phyloP scores from a whole-genome alignment of 169 alveolate genomes.

The Babesia sp. region DNA sequence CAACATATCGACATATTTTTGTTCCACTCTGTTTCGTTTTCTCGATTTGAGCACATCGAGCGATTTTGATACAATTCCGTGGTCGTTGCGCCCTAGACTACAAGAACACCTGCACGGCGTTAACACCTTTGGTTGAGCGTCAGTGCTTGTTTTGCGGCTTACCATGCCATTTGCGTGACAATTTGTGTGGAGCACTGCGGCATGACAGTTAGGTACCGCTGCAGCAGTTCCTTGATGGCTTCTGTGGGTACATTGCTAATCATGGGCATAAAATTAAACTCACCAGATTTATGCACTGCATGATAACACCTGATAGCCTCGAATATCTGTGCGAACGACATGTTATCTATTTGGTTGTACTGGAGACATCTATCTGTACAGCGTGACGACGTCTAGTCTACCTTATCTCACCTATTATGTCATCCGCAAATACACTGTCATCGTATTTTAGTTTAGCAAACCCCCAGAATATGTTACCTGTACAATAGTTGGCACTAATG shows the following conservation, averaged over 20 bases:
- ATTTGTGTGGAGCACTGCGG: constrained; percentile 49
- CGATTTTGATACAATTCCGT: constrained; percentile 39
- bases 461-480: constrained; percentile 65
- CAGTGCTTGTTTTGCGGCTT: constrained; percentile 9
- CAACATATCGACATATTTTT: constrained; percentile 41
- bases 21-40: constrained; percentile 28
- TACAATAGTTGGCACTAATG: neutral
- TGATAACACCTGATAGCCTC: constrained; percentile 49
- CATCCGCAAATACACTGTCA: constrained; percentile 27
- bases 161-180: constrained; percentile 66
- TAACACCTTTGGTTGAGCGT: neutral
- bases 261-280: neutral
- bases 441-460: constrained; percentile 42
- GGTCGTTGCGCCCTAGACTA: constrained; percentile 24
- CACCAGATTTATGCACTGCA: constrained; percentile 37
- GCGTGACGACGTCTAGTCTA: neutral
- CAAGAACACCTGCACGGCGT: constrained; percentile 38
- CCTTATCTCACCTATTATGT: constrained; percentile 3
- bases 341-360: constrained; percentile 35
- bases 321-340: constrained; percentile 60
- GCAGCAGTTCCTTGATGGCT: constrained; percentile 15
- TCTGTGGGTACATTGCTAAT: neutral
- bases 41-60: constrained; percentile 42
- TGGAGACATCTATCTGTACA: constrained; percentile 18
- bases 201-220: constrained; percentile 29